Conservation (phyloP, 768 basidiomycete species). For the Suillus subluteus region DNA sequence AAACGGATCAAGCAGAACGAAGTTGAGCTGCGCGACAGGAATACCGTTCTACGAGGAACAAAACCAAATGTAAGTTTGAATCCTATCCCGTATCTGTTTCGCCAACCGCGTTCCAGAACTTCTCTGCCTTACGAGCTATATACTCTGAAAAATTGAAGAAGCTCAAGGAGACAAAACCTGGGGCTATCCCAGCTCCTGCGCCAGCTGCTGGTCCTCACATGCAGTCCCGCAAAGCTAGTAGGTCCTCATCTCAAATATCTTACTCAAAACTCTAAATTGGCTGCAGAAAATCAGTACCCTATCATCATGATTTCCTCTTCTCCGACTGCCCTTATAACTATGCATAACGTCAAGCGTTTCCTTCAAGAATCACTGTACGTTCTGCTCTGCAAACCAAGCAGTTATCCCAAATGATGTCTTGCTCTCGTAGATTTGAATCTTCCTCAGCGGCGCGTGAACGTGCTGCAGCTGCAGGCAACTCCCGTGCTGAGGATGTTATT, state of each 20-base stretch:
- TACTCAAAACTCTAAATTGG: neutral
- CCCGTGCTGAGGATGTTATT: slow-evolving; percentile 80
- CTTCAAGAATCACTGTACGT: slow-evolving; percentile 84
- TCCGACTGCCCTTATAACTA: slow-evolving; percentile 92
- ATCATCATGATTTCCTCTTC: slow-evolving; percentile 97
- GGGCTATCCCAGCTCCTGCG: slow-evolving; percentile 43
- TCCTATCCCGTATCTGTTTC: neutral
- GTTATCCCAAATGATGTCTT: neutral
- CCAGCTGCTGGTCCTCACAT: slow-evolving; percentile 42
- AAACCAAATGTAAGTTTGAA: slow-evolving; percentile 74
- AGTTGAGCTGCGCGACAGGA: slow-evolving; percentile 82
- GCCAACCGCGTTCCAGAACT: slow-evolving; percentile 61
- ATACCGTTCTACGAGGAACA: slow-evolving; percentile 77
- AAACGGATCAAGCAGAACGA: slow-evolving; percentile 79
- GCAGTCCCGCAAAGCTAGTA: slow-evolving; percentile 72
- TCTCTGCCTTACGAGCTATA: slow-evolving; percentile 64
- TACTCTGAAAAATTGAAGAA: slow-evolving; percentile 82
- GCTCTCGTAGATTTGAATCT: slow-evolving; percentile 61
- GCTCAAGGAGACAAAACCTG: slow-evolving; percentile 65
- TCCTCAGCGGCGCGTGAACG: slow-evolving; percentile 76
- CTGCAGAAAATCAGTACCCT: slow-evolving; percentile 74
- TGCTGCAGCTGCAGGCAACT: slow-evolving; percentile 69
- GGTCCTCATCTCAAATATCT: slow-evolving; percentile 27
- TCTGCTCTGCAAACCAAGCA: neutral
- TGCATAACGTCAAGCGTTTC: slow-evolving; percentile 96